phyloP scores from a whole-genome alignment of 2,329 filamentous ascomycete genomes.

The Geosmithia flava region DNA sequence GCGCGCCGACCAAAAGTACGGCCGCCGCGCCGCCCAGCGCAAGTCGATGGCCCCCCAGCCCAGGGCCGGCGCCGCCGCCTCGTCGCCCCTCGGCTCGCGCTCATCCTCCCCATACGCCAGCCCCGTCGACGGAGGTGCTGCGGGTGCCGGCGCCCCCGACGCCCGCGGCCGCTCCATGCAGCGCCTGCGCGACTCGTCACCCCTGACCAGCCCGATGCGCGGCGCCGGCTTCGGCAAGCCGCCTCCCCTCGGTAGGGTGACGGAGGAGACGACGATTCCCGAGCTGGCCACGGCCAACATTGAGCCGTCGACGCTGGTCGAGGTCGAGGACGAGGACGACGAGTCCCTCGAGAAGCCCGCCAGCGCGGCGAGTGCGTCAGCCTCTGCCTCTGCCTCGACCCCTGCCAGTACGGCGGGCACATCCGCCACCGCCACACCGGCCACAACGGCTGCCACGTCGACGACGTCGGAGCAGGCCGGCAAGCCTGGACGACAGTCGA shows the following conservation, averaged over 20 bases:
- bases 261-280: constrained; percentile 47
- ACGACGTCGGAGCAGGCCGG: constrained; percentile 5
- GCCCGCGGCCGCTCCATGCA: constrained; percentile 61
- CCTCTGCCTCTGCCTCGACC: neutral
- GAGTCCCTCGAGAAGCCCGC: constrained; percentile 14
- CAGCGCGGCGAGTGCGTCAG: neutral
- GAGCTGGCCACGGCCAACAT: constrained; percentile 23
- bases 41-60: constrained; percentile 32
- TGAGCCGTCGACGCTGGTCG: constrained; percentile 38
- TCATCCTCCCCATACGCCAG: constrained; percentile 52
- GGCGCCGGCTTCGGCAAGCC: constrained; percentile 50
- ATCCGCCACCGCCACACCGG: neutral
- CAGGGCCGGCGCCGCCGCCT: constrained; percentile 15
- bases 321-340: constrained; percentile 33
- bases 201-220: constrained; percentile 51
- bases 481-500: constrained; percentile 12
- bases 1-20: constrained; percentile 92
- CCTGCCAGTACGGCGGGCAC: neutral
- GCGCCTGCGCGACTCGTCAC: constrained; percentile 52
- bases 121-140: constrained; percentile 36
- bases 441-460: neutral
- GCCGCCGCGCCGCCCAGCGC: constrained; percentile 47
- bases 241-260: constrained; percentile 61
- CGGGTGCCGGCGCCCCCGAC: constrained; percentile 41
- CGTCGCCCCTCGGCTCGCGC: constrained; percentile 32